Percentiles rank a stretch among this genome's conserved stretches.
Evolutionary conservation across 768 basidiomycete genomes (phyloP).

Genomic region (Phaeotremella fagi): DNA sequence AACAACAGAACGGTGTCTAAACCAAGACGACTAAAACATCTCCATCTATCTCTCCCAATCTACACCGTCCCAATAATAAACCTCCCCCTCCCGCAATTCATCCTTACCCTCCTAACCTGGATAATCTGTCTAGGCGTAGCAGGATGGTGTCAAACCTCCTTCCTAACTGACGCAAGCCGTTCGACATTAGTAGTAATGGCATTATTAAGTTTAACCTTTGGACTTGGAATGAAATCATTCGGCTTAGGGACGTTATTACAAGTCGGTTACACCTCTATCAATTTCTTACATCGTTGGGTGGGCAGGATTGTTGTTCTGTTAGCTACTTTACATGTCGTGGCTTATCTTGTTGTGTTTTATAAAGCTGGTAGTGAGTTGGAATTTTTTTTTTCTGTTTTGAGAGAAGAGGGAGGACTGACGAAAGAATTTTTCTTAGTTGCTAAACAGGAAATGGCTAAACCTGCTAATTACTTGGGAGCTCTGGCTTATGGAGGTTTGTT

Average conservation of each 20-base stretch:
- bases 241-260: constrained; percentile 24
- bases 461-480: constrained; percentile 13
- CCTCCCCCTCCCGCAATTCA: constrained; percentile 14
- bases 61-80: constrained; percentile 15
- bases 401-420: background rate
- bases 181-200: constrained; percentile 22
- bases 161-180: constrained; percentile 21
- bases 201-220: constrained; percentile 18
- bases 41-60: constrained; percentile 5
- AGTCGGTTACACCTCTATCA: constrained; percentile 22
- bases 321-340: constrained; percentile 22
- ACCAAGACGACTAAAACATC: constrained; percentile 8
- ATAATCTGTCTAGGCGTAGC: constrained; percentile 16
- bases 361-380: constrained; percentile 9
- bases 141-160: constrained; percentile 23
- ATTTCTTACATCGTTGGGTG: constrained; percentile 29
- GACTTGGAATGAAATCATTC: constrained; percentile 18
- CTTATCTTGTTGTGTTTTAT: constrained; percentile 13
- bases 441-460: constrained; percentile 15
- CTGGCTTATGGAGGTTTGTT: constrained; percentile 15
- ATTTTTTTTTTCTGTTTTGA: background rate
- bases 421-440: constrained; percentile 1
- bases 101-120: constrained; percentile 13
- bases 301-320: constrained; percentile 24
- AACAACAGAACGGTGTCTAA: background rate